Percentiles rank a stretch among this genome's conserved stretches.
phyloP scores from a whole-genome alignment of 345 rosid genomes.

The Lumnitzera littorea region DNA sequence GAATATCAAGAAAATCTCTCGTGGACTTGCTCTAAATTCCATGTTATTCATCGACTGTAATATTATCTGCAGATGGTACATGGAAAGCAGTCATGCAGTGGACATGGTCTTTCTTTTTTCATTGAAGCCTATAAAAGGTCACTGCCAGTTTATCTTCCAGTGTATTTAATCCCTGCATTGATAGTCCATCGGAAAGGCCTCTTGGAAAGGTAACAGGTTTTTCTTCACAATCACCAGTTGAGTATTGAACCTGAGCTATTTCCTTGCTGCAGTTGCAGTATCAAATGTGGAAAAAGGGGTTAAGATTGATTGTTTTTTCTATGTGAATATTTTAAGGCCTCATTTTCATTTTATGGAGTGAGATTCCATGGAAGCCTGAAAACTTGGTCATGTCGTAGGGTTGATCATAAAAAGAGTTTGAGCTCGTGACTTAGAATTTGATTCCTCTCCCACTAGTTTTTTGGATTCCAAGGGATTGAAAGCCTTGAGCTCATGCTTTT shows the following conservation, averaged over 20 bases:
- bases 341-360: too few species aligned
- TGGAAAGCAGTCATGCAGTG: slow-evolving; percentile 71
- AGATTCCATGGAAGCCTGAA: too few species aligned
- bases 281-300: too few species aligned
- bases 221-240: background rate
- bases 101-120: slow-evolving; percentile 57
- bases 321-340: too few species aligned
- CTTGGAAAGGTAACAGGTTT: slow-evolving; percentile 43
- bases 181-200: slow-evolving; percentile 91
- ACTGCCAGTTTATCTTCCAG: slow-evolving; percentile 84
- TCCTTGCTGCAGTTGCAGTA: too few species aligned
- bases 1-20: background rate
- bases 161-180: slow-evolving; percentile 80
- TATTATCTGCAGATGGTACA: slow-evolving; percentile 67
- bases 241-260: too few species aligned
- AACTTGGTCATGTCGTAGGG: too few species aligned
- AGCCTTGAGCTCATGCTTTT: too few species aligned
- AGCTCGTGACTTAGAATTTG: background rate
- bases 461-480: too few species aligned
- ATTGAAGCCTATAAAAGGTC: slow-evolving; percentile 83
- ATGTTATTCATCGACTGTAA: slow-evolving; percentile 1
- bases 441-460: background rate
- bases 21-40: background rate
- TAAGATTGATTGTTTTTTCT: too few species aligned
- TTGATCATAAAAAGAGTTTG: background rate